Base-by-base conservation (phyloP, 176 grass and related monocot genomes). In the Raddia distichophylla region DNA sequence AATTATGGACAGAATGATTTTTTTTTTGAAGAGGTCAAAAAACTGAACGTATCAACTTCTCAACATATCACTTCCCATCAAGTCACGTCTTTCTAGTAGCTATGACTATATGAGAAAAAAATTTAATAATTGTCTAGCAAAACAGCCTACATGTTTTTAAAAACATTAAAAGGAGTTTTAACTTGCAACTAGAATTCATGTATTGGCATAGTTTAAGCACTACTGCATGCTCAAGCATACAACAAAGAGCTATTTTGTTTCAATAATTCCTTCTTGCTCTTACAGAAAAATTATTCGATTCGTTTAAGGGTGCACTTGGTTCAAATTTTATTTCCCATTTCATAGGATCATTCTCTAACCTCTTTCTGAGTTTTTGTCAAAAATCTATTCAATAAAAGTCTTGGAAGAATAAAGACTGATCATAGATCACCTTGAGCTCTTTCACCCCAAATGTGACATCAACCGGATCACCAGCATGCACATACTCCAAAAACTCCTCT, bases 391-490 rank as follows among this genome's bases (percentile, higher is more conserved):
- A 22, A 43, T 35, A 44, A 40, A 64, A 53, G 47, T 72, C 0
- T 14, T 10, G 7, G 12, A 65, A 83, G 17, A 67, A 45, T 22
- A 76, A 87, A 55, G 22, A 34, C 11, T 14, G 50, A 69, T 63
- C 19, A 88, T 20, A 15, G 6, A 80, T 22, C 60, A 98, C 92
- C 86, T 98, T 98, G 33, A 98, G 73, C 84, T 98, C 92, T 76
- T 98, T 98, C 64, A 98, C 80, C 52, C 90, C 86, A 80, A 98
- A 95, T 49, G 95, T 98, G 69, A 98, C 82, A 80, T 98, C 95
- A 32, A 95, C 95, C 0, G 92, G 88, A 84, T 98, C 90, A 50
- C 95, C 95, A 3, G 71, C 44, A 67, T 98, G 95, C 3, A 78
- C 81, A 77, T 91, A 98, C 80, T 94, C 92, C 75, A 95, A 48